Evolutionary conservation across 495 filamentous ascomycete species (phyloP).

Genomic region (Terfezia boudieri): DNA sequence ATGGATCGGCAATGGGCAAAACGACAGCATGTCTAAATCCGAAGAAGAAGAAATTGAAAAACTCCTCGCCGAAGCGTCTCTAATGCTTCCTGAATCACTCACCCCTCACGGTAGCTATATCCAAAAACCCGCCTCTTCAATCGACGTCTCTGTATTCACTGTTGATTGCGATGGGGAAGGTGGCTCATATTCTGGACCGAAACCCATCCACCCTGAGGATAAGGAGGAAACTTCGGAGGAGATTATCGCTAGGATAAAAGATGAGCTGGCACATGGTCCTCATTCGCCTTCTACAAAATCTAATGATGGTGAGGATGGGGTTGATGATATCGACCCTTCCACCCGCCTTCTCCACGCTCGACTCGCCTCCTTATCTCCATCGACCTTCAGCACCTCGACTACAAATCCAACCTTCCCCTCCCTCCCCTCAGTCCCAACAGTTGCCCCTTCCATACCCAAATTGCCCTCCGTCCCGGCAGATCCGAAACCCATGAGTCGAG

Average conservation of each 20-base stretch:
- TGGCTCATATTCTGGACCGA: too few relatives aligned
- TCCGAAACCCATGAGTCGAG: neutral
- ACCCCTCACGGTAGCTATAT: too few relatives aligned
- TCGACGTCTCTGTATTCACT: too few relatives aligned
- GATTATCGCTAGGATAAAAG: conserved; percentile 8
- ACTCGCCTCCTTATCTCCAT: neutral
- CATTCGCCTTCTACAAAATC: neutral
- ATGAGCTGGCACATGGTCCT: conserved; percentile 7
- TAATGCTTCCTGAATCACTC: neutral
- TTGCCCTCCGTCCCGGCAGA: neutral
- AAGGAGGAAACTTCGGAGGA: neutral
- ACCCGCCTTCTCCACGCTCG: neutral
- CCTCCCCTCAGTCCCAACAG: conserved; percentile 5
- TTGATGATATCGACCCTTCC: conserved; percentile 6
- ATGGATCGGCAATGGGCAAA: neutral
- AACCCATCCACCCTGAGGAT: neutral
- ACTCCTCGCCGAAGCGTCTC: neutral
- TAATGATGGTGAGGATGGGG: neutral
- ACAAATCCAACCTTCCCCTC: conserved; percentile 3
- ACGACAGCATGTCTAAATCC: neutral
- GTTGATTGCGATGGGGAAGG: too few relatives aligned
- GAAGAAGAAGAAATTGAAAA: neutral
- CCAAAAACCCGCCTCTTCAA: too few relatives aligned
- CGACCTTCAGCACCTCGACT: neutral
- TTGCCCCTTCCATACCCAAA: neutral